Evolutionary conservation across 2,329 filamentous ascomycete species (phyloP).

Genomic region (Alternaria postmessia): DNA sequence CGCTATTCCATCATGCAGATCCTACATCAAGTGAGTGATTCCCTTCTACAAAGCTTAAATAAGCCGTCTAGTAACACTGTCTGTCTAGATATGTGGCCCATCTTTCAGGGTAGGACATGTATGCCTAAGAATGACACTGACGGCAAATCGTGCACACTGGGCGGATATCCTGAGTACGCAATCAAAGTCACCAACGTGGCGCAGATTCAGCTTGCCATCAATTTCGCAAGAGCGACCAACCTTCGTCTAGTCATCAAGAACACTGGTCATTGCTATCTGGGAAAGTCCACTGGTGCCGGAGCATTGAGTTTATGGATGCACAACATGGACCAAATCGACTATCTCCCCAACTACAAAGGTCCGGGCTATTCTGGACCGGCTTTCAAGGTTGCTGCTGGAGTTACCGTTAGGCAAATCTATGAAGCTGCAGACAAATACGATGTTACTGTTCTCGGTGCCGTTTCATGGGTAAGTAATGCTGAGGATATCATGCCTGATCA

Average conservation of each 20-base stretch:
- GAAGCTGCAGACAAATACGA: conserved; percentile 33
- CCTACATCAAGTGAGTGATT: conserved; percentile 11
- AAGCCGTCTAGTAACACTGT: not conserved
- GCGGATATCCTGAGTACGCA: conserved; percentile 39
- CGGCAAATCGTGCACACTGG: conserved; percentile 33
- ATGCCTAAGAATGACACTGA: conserved; percentile 31
- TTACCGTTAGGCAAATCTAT: conserved; percentile 40
- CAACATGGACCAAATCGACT: conserved; percentile 38
- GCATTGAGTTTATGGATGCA: conserved; percentile 44
- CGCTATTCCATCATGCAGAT: conserved; percentile 40
- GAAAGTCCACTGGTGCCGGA: conserved; percentile 35
- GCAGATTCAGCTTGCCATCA: conserved; percentile 39
- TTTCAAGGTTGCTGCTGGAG: conserved; percentile 40
- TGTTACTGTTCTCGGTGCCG: conserved; percentile 33
- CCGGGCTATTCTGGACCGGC: conserved; percentile 38
- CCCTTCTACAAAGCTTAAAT: not conserved
- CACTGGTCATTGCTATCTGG: conserved; percentile 43
- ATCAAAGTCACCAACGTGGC: conserved; percentile 34
- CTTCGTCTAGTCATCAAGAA: conserved; percentile 43
- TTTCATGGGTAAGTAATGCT: conserved; percentile 22
- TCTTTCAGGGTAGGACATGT: conserved; percentile 42
- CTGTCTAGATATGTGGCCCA: conserved; percentile 27
- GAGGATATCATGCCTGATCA: not conserved
- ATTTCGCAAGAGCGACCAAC: conserved; percentile 38
- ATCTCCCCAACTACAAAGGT: conserved; percentile 32